phyloP scores from a whole-genome alignment of 2,329 filamentous ascomycete genomes.

The Diplocarpon mali region DNA sequence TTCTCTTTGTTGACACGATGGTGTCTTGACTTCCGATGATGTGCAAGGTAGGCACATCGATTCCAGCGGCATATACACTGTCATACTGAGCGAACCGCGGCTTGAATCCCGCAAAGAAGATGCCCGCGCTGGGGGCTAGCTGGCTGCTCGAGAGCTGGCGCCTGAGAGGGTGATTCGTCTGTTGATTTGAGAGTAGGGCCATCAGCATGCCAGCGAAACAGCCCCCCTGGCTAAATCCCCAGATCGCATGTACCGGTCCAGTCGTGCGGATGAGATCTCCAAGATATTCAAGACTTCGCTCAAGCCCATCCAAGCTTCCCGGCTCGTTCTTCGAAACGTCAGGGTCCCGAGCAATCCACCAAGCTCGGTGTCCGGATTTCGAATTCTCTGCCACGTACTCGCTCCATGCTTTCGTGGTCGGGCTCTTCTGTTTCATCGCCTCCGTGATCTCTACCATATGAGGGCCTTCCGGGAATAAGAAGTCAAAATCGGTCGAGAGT shows the following conservation, averaged over 20 bases:
- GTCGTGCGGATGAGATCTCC: conserved; percentile 5
- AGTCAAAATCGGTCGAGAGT: conserved; percentile 10
- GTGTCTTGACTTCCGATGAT: conserved; percentile 9
- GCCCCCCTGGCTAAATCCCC: conserved; percentile 13
- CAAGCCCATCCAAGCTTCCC: conserved; percentile 7
- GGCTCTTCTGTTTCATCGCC: neutral
- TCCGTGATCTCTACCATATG: conserved; percentile 6
- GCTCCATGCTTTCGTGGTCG: conserved; percentile 5
- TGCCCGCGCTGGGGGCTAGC: conserved; percentile 3
- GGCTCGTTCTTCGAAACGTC: conserved; percentile 3
- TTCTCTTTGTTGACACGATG: conserved; percentile 8
- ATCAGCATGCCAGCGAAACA: conserved; percentile 12
- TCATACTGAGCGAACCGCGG: conserved; percentile 11
- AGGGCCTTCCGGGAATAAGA: conserved; percentile 12
- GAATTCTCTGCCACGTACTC: conserved; percentile 10
- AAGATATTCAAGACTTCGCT: conserved; percentile 9
- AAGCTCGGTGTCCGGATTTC: conserved; percentile 10
- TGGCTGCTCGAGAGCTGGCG: conserved; percentile 3
- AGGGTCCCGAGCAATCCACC: conserved; percentile 13
- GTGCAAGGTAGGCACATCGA: conserved; percentile 10
- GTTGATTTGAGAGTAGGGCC: conserved; percentile 7
- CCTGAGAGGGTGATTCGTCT: conserved; percentile 5
- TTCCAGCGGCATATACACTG: conserved; percentile 8
- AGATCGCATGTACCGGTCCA: conserved; percentile 10
- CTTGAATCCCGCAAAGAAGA: conserved; percentile 13